Evolutionary conservation across 352 stramenopile species (phyloP).

Genomic region (Pythium sp.): DNA sequence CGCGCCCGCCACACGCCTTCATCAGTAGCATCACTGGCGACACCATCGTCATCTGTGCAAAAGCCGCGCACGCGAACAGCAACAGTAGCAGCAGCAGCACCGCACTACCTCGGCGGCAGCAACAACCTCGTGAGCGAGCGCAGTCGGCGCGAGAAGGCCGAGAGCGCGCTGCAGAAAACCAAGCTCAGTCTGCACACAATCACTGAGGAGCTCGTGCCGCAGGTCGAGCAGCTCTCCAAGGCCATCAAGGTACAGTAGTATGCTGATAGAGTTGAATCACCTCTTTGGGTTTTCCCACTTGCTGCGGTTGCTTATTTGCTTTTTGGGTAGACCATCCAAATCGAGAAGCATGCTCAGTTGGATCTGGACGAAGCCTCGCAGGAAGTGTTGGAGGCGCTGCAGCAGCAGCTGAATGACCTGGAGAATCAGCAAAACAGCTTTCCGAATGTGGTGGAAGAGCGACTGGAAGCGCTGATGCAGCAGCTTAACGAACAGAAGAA

Average conservation of each 20-base stretch:
- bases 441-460: conserved; percentile 25
- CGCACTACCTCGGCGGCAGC: conserved; percentile 61
- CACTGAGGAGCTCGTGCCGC: conserved; percentile 39
- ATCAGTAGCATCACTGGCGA: not conserved
- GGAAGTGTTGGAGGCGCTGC: conserved; percentile 48
- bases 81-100: conserved; percentile 4
- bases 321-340: conserved; percentile 39
- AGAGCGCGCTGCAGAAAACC: conserved; percentile 37
- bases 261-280: no score
- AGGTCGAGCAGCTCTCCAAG: conserved; percentile 42
- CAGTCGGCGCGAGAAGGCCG: conserved; percentile 50
- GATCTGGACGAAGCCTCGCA: conserved; percentile 59
- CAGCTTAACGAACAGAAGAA: conserved; percentile 29
- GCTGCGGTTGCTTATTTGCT: no score
- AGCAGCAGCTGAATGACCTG: conserved; percentile 51
- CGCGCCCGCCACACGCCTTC: not conserved
- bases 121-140: conserved; percentile 64
- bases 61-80: conserved; percentile 2
- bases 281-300: no score
- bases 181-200: conserved; percentile 35
- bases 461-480: conserved; percentile 28
- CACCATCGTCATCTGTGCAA: not conserved
- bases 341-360: conserved; percentile 54
- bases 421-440: conserved; percentile 32
- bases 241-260: conserved; percentile 50